phyloP scores from a whole-genome alignment of 2,329 filamentous ascomycete species.

The Chaetothyriales sp. region DNA sequence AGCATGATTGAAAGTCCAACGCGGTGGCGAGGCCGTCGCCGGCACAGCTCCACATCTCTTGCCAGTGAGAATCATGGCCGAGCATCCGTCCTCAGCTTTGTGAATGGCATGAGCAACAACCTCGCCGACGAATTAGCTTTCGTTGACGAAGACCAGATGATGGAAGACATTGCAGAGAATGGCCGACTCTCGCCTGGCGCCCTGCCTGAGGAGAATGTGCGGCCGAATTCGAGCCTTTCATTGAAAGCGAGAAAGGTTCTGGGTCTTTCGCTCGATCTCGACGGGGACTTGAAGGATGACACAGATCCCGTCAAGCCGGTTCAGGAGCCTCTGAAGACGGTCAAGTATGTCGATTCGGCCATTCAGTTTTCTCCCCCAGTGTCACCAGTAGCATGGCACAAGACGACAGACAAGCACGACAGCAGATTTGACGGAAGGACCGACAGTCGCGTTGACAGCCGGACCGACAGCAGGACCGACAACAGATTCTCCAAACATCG shows the following conservation, averaged over 20 bases:
- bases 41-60: conserved; percentile 39
- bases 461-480: conserved; percentile 1
- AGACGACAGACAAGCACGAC: conserved; percentile 16
- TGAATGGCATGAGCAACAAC: conserved; percentile 45
- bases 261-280: conserved; percentile 26
- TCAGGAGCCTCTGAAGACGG: conserved; percentile 6
- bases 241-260: conserved; percentile 32
- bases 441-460: conserved; percentile 23
- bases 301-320: conserved; percentile 8
- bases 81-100: conserved; percentile 53
- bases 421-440: conserved; percentile 35
- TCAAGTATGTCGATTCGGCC: conserved; percentile 56
- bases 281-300: conserved; percentile 19
- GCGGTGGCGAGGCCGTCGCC: conserved; percentile 33
- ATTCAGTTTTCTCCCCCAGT: conserved; percentile 72
- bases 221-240: conserved; percentile 27
- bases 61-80: conserved; percentile 41
- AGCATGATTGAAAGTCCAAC: conserved; percentile 15
- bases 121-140: conserved; percentile 85
- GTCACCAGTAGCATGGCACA: conserved; percentile 42
- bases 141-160: conserved; percentile 45
- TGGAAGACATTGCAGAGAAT: conserved; percentile 51
- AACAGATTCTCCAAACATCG: not conserved
- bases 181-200: conserved; percentile 38
- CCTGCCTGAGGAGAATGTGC: conserved; percentile 26